Conservation (phyloP, 2,329 filamentous ascomycete species). For the Xylariales sp. region DNA sequence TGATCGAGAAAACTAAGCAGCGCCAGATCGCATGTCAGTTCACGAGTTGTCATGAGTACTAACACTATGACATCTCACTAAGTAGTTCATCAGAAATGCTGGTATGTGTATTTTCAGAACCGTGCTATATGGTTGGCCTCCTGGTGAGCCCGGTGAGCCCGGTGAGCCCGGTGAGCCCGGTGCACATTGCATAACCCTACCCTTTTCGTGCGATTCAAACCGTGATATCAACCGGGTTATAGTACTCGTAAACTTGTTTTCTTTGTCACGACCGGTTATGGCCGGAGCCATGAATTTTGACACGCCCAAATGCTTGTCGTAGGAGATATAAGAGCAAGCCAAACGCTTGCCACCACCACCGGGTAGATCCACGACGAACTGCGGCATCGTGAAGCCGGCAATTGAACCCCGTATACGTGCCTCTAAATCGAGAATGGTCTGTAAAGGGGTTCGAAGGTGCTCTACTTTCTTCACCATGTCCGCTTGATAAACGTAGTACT, state of each 20-base stretch:
- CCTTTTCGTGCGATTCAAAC: no score
- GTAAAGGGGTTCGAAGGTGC: slow-evolving; percentile 57
- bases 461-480: slow-evolving; percentile 59
- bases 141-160: no score
- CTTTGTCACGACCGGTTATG: slow-evolving; percentile 39
- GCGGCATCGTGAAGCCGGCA: slow-evolving; percentile 58
- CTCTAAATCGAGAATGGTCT: slow-evolving; percentile 54
- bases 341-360: slow-evolving; percentile 60
- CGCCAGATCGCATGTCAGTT: no score
- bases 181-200: no score
- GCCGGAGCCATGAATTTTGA: slow-evolving; percentile 54
- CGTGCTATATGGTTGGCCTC: no score
- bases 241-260: slow-evolving; percentile 51
- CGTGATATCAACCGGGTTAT: slow-evolving; percentile 51
- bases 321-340: slow-evolving; percentile 46
- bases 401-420: slow-evolving; percentile 53
- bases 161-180: no score
- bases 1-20: no score
- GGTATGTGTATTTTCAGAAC: no score
- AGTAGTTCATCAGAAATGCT: no score
- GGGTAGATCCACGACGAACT: slow-evolving; percentile 60
- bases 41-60: no score
- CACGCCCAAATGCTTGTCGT: slow-evolving; percentile 48
- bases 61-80: no score
- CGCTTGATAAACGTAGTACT: slow-evolving; percentile 64